Evolutionary conservation across 768 basidiomycete species (phyloP).

Genomic region (Tricholoma sp.): DNA sequence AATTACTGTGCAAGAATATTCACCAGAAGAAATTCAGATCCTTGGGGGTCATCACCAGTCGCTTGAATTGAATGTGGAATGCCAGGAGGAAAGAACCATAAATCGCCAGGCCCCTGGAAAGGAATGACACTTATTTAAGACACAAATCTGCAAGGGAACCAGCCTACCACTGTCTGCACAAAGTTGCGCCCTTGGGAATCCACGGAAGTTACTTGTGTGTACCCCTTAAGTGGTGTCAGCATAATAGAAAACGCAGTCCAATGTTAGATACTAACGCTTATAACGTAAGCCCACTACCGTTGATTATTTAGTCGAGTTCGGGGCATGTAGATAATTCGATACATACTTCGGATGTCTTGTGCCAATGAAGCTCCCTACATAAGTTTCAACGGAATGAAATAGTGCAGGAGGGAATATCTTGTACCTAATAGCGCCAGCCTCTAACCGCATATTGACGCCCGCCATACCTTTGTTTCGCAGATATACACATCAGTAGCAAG

Average conservation of each 20-base stretch:
- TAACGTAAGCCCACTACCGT: slow-evolving; percentile 46
- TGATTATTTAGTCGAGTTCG: slow-evolving; percentile 6
- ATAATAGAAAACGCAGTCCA: background rate
- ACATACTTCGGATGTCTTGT: slow-evolving; percentile 40
- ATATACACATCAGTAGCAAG: background rate
- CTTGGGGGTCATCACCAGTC: slow-evolving; percentile 37
- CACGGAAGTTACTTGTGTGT: slow-evolving; percentile 43
- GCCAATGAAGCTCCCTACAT: slow-evolving; percentile 51
- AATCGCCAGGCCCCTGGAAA: slow-evolving; percentile 38
- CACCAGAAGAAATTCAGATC: slow-evolving; percentile 49
- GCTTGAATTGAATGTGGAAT: slow-evolving; percentile 53
- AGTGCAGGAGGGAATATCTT: background rate
- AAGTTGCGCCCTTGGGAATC: slow-evolving; percentile 45
- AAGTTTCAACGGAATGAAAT: background rate
- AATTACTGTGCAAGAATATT: slow-evolving; percentile 3
- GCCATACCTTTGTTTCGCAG: slow-evolving; percentile 31
- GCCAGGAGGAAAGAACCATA: slow-evolving; percentile 56
- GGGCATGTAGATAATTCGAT: background rate
- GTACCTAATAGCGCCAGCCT: slow-evolving; percentile 44
- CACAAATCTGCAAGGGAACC: background rate
- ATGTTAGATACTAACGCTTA: slow-evolving; percentile 27
- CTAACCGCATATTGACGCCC: slow-evolving; percentile 48
- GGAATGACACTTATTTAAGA: background rate
- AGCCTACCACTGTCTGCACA: slow-evolving; percentile 42
- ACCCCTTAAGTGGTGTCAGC: slow-evolving; percentile 28